phyloP scores from a whole-genome alignment of 163 green algal genomes.

The Trebouxia gelatinosa region DNA sequence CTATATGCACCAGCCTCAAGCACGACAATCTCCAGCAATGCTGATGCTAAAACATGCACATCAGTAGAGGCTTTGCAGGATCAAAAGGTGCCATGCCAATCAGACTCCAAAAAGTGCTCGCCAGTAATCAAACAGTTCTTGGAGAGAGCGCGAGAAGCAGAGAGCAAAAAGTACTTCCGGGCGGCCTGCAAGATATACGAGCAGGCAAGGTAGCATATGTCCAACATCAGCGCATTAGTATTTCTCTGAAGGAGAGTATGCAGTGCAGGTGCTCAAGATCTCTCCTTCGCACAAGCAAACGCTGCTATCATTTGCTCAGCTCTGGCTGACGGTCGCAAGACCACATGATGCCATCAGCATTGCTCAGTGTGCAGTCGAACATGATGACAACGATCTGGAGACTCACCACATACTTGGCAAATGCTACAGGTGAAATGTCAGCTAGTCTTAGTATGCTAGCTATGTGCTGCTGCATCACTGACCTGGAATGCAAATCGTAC shows the following conservation, averaged over 20 bases:
- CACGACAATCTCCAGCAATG: no score
- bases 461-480: not conserved
- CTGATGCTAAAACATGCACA: no score
- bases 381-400: not conserved
- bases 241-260: not conserved
- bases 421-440: constrained; percentile 5
- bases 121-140: constrained; percentile 20
- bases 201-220: constrained; percentile 3
- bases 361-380: constrained; percentile 1
- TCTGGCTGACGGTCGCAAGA: constrained; percentile 20
- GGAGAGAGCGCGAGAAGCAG: constrained; percentile 18
- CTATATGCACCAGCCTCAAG: no score
- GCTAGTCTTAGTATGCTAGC: not conserved
- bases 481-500: not conserved
- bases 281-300: constrained; percentile 10
- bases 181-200: constrained; percentile 31
- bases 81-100: not conserved
- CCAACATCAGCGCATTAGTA: not conserved
- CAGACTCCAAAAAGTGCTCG: not conserved
- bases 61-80: no score
- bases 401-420: not conserved
- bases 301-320: constrained; percentile 1
- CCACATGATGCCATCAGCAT: not conserved
- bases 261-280: not conserved
- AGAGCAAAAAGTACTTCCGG: constrained; percentile 27